Evolutionary conservation across 2,329 filamentous ascomycete species (phyloP).

Genomic region (Lomentospora prolificans): DNA sequence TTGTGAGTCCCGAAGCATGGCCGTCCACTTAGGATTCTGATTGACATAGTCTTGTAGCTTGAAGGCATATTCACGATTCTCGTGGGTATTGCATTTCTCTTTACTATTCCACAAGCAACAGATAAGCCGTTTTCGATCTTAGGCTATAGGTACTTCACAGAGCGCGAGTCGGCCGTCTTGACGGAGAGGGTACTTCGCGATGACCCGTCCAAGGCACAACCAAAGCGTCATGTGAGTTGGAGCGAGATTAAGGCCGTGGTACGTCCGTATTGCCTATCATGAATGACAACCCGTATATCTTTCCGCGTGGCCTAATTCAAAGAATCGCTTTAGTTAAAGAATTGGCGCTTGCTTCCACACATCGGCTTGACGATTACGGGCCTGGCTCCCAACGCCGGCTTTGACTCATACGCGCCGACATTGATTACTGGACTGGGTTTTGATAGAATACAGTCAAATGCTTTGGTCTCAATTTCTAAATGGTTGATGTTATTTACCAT

Average conservation of each 20-base stretch:
- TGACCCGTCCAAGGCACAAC: conserved; percentile 24
- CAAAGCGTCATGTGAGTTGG: conserved; percentile 19
- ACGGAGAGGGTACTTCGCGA: conserved; percentile 22
- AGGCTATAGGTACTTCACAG: conserved; percentile 21
- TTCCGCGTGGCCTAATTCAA: no score
- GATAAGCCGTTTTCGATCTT: conserved; percentile 21
- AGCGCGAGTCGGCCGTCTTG: conserved; percentile 24
- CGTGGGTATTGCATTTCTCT: conserved; percentile 21
- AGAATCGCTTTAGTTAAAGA: conserved; percentile 13
- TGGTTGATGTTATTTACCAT: conserved; percentile 24
- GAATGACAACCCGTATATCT: no score
- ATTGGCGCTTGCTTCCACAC: conserved; percentile 26
- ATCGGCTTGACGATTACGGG: conserved; percentile 20
- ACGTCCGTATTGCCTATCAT: no score
- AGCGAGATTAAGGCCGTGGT: conserved; percentile 25
- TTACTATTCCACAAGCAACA: conserved; percentile 19
- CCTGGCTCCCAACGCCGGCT: conserved; percentile 18
- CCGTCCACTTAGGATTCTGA: background rate
- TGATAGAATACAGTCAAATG: conserved; percentile 22
- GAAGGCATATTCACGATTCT: conserved; percentile 26
- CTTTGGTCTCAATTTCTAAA: conserved; percentile 23
- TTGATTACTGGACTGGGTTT: conserved; percentile 25
- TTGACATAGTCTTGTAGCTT: background rate
- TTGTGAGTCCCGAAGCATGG: conserved; percentile 14
- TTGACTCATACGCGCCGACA: conserved; percentile 21